A percentile compares a stretch with the other conserved stretches of the same genome.
phyloP scores from a whole-genome alignment of 208 protist genomes.

The Zelonia costaricensis region DNA sequence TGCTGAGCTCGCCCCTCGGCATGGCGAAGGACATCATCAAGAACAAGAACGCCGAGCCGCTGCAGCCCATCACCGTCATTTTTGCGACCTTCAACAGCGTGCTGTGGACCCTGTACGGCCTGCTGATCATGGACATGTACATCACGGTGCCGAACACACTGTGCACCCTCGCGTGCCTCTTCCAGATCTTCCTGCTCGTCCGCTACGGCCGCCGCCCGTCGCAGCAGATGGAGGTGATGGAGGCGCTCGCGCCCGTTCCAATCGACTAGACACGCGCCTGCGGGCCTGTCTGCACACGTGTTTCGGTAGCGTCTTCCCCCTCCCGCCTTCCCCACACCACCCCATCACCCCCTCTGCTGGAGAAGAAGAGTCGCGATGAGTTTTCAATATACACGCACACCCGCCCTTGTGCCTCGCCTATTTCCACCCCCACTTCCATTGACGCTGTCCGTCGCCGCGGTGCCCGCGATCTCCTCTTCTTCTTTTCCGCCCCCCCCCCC shows the following conservation, averaged over 20 bases:
- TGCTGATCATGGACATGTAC: constrained; percentile 43
- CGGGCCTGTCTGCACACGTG: no score
- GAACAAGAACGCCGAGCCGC: constrained; percentile 54
- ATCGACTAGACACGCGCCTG: constrained; percentile 6
- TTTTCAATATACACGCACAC: no score
- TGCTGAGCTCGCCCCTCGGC: constrained; percentile 67
- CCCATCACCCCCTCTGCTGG: no score
- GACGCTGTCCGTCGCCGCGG: no score
- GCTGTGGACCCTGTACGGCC: constrained; percentile 60
- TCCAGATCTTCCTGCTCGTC: constrained; percentile 54
- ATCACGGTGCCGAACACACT: constrained; percentile 55
- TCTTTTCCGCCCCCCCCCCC: no score
- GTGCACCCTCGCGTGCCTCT: constrained; percentile 48
- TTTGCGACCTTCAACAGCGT: constrained; percentile 57
- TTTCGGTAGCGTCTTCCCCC: no score
- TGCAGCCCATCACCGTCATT: constrained; percentile 49
- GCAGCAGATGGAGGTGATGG: constrained; percentile 11
- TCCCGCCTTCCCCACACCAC: no score
- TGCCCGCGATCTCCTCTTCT: no score
- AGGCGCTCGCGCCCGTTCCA: constrained; percentile 23
- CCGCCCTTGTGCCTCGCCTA: no score
- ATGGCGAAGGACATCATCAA: constrained; percentile 60
- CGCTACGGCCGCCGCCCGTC: constrained; percentile 44
- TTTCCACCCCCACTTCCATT: no score
- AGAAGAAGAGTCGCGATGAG: no score